A percentile compares a stretch with the other conserved stretches of the same genome.
phyloP scores from a whole-genome alignment of 495 filamentous ascomycete species.

The Wilcoxina mikolae region DNA sequence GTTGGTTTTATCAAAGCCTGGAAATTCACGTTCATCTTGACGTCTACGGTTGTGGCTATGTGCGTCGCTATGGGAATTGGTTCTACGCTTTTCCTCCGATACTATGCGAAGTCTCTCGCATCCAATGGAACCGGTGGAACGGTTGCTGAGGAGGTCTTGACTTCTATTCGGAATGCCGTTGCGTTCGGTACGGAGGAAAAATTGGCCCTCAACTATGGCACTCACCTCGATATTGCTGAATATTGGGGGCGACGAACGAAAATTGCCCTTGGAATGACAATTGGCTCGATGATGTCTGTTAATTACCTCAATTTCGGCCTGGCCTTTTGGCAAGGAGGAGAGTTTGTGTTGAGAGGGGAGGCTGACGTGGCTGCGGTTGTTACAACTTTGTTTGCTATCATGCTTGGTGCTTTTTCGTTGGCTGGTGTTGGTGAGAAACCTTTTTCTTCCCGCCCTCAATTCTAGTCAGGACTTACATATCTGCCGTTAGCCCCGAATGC shows the following conservation, averaged over 20 bases:
- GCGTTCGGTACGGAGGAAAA: slow-evolving; percentile 48
- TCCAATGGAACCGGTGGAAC: slow-evolving; percentile 11
- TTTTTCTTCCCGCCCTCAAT: background rate
- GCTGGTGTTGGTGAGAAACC: background rate
- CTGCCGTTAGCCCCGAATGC: slow-evolving; percentile 33
- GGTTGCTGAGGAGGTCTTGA: slow-evolving; percentile 41
- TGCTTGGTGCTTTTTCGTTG: slow-evolving; percentile 8
- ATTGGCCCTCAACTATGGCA: slow-evolving; percentile 38
- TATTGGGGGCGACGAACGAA: slow-evolving; percentile 36
- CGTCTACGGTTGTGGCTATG: slow-evolving; percentile 42
- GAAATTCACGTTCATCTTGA: slow-evolving; percentile 43
- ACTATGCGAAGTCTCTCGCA: slow-evolving; percentile 3
- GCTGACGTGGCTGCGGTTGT: background rate
- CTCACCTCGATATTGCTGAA: slow-evolving; percentile 44
- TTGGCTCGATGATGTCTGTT: slow-evolving; percentile 36
- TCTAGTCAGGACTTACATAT: background rate
- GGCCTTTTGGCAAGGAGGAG: slow-evolving; percentile 31
- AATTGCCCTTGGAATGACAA: slow-evolving; percentile 8
- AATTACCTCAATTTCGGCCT: slow-evolving; percentile 19
- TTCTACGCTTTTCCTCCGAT: slow-evolving; percentile 33
- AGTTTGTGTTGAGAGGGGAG: background rate
- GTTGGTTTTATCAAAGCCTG: slow-evolving; percentile 44
- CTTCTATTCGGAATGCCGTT: slow-evolving; percentile 43
- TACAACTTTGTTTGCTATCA: slow-evolving; percentile 12
- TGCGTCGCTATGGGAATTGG: slow-evolving; percentile 39